phyloP scores from a whole-genome alignment of 164 flowering plant species.

The Chimonanthus praecox region DNA sequence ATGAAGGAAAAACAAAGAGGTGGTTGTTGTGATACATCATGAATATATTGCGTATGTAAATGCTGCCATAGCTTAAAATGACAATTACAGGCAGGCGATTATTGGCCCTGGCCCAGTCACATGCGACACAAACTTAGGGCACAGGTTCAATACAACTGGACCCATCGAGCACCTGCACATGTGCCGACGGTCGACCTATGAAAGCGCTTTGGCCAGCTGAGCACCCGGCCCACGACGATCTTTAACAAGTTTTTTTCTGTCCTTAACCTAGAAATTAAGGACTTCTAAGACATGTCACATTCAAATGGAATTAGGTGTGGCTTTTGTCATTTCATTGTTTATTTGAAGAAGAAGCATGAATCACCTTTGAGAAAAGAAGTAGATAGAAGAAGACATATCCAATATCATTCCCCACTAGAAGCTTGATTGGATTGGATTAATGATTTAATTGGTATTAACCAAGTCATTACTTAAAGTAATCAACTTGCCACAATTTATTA shows the following conservation, averaged over 20 bases:
- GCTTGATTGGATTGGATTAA: neutral
- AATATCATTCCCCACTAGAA: neutral
- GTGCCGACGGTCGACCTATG: neutral
- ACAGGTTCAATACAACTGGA: neutral
- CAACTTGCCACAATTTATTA: neutral
- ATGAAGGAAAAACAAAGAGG: neutral
- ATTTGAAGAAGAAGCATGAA: neutral
- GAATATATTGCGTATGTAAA: neutral
- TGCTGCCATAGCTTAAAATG: neutral
- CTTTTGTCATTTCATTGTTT: neutral
- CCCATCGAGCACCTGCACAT: neutral
- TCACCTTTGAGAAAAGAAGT: neutral
- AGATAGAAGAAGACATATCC: neutral
- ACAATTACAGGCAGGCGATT: neutral
- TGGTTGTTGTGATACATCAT: neutral
- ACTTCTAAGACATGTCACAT: neutral
- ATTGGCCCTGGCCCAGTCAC: neutral
- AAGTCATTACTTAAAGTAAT: neutral
- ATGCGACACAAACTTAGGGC: neutral
- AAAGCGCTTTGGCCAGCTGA: neutral
- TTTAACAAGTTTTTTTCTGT: neutral
- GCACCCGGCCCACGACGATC: neutral
- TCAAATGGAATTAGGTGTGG: neutral
- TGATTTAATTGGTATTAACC: neutral
- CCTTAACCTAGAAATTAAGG: neutral